These are phyloP conservation scores for Clitopilus passeckerianus DNA, from an alignment of 768 basidiomycete species.

Conservation along the genomic window DNA sequence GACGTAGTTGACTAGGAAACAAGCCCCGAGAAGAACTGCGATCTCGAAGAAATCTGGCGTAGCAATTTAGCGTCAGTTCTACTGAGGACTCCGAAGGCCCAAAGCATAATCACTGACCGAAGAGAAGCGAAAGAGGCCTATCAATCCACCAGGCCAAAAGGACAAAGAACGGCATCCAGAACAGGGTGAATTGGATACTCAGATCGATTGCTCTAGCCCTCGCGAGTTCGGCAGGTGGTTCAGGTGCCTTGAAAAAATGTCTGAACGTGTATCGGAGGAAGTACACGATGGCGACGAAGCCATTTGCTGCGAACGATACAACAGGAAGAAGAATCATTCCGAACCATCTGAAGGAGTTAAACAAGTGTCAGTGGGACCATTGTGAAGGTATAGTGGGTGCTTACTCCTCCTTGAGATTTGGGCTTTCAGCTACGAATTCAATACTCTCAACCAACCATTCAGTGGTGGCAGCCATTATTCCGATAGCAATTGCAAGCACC, in stretches of 20 bases:
- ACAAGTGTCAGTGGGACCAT: neutral
- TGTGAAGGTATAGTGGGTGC: slow-evolving; percentile 6
- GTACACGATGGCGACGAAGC: slow-evolving; percentile 51
- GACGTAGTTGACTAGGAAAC: slow-evolving; percentile 77
- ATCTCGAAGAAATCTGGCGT: slow-evolving; percentile 63
- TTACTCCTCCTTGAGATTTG: slow-evolving; percentile 49
- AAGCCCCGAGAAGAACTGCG: slow-evolving; percentile 56
- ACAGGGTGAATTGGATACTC: slow-evolving; percentile 71
- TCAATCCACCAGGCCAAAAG: slow-evolving; percentile 63
- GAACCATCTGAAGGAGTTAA: slow-evolving; percentile 48
- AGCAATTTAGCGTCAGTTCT: neutral
- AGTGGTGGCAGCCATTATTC: slow-evolving; percentile 62
- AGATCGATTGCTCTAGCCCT: slow-evolving; percentile 70
- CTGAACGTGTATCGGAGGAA: slow-evolving; percentile 42
- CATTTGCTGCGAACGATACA: slow-evolving; percentile 72
- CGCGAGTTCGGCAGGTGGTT: slow-evolving; percentile 53
- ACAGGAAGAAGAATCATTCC: slow-evolving; percentile 69
- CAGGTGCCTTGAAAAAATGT: slow-evolving; percentile 32
- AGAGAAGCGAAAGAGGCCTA: slow-evolving; percentile 60
- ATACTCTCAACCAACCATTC: slow-evolving; percentile 73
- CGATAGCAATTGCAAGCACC: slow-evolving; percentile 48
- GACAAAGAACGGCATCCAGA: slow-evolving; percentile 75
- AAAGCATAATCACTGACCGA: slow-evolving; percentile 39
- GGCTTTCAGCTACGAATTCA: slow-evolving; percentile 40
- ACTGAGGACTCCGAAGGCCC: neutral